Evolutionary conservation across 2,329 filamentous ascomycete genomes (phyloP), one percentile per base, ranked within the genome.

Genomic region (Ascosphaera acerosa): DNA sequence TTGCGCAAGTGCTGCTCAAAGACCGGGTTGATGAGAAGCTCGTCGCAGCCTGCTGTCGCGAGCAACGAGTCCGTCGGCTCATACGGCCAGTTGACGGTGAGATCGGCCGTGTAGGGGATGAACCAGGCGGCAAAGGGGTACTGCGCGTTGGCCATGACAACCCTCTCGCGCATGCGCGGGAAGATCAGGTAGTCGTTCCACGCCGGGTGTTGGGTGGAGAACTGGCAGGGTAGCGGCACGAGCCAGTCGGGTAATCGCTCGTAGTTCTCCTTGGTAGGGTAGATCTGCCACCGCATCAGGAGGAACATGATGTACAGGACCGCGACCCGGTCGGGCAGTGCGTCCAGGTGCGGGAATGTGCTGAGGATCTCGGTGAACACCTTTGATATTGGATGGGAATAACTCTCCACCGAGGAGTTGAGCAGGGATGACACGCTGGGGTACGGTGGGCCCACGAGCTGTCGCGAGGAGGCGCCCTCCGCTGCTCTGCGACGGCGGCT

Each of bases 131-230:
- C 73, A 42, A 89, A 84, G 0, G 65, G 57, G 34, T 70, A 71
- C 26, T 62, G 54, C 14, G 54, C 49, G 22, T 66, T 62, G 0
- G 58, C 49, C 15, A 55, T 49, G 15, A 70, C 57, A 25, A 81
- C 54, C 15, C 57, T 58, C 35, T 81, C 73, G 17, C 80, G 71
- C 64, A 87, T 75, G 15, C 53, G 56, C 0, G 78, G 77, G 57
- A 76, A 91, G 1, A 77, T 76, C 3, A 90, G 39, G 44, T 84
- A 67, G 45, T 90, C 80, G 18, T 81, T 61, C 81, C 81, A 91
- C 1, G 66, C 65, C 1, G 80, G 73, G 48, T 91, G 81, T 0
- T 67, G 53, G 0, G 54, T 62, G 33, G 66, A 60, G 10, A 77
- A 51, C 45, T 90, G 80, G 4, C 61, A 62, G 0, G 64, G 59